Base-by-base conservation (phyloP, 2,329 filamentous ascomycete species). In the Phialophora tarda region DNA sequence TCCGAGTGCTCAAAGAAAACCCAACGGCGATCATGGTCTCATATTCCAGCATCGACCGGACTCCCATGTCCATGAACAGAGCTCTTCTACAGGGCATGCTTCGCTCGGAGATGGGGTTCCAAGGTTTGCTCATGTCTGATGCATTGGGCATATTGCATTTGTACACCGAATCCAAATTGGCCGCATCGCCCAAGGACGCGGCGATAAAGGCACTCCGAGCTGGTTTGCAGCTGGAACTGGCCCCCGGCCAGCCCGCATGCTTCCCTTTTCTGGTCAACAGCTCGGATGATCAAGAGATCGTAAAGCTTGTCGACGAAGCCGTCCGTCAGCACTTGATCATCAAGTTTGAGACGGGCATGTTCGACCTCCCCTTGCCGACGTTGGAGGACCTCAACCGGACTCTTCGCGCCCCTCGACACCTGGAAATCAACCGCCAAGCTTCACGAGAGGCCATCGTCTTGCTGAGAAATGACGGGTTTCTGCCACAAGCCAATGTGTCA, bases 301-400 rank as follows among this genome's bases (percentile, higher is more conserved):
- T 59, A 10, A 21, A 59, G 2, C 28, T 59, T 3, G 56, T 59
- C 11, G 23, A 59, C 21, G 32, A 59, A 34, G 56, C 56, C 4
- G 56, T 41, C n/a, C 56, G 34, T 24, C 56, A 59, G 56, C 6
- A 38, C 28, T 24, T 59, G 56, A 59, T 59, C 56, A 59, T 59
- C 56, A 59, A 59, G 56, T 59, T 59, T 30, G 56, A 59, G 12
- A 59, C 56, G 1, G 56, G 32, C n/a, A 59, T 44, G 28, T 59
- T 59, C n/a, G 56, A 59, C 32, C 56, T 38, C 21, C 56, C 56
- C 21, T 41, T 47, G 56, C 56, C 56, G 34, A 44, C 56, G 8
- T 5, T 59, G 28, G 56, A n/a, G 17, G n/a, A 59, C 5, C 56
- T 59, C 4, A 2, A 47, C 21, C 28, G n/a, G 3, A 59, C 56